Percentiles rank a stretch among this genome's conserved stretches.
Evolutionary conservation across 208 protist species (phyloP).

Genomic region (Herpetomonas samuelpessoai): DNA sequence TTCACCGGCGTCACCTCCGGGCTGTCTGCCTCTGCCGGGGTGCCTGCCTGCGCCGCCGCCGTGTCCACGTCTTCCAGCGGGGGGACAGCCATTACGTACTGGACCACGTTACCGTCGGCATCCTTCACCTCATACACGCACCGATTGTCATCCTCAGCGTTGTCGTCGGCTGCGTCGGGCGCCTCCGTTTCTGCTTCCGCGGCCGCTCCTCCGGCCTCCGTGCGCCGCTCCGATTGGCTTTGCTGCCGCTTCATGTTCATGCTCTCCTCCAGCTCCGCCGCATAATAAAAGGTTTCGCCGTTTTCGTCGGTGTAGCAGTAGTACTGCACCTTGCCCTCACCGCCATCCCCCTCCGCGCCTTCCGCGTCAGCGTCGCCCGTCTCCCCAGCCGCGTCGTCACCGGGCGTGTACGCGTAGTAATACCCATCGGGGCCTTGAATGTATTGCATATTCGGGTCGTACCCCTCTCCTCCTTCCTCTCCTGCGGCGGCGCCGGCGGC

Average conservation of each 20-base stretch:
- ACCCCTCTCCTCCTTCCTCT: background rate
- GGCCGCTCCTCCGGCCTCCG: constrained; percentile 5
- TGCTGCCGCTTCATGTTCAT: background rate
- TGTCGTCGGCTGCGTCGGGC: background rate
- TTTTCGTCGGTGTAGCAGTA: constrained; percentile 61
- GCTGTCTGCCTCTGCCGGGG: background rate
- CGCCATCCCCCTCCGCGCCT: background rate
- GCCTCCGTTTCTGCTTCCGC: background rate
- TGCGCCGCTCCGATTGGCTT: background rate
- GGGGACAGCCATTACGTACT: background rate
- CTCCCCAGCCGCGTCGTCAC: constrained; percentile 4
- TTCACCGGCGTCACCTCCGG: constrained; percentile 9
- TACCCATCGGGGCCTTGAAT: background rate
- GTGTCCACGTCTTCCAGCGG: background rate
- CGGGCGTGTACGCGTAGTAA: background rate
- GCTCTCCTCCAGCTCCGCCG: background rate
- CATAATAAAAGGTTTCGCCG: background rate
- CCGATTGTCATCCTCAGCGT: background rate
- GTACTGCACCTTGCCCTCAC: constrained; percentile 24
- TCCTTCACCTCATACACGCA: background rate
- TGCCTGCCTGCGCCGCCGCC: background rate
- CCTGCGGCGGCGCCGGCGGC: too few relatives aligned
- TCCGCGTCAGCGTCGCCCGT: background rate
- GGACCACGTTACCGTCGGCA: background rate
- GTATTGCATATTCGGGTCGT: background rate